phyloP scores from a whole-genome alignment of 1,284 basidiomycete species.

The Moesziomyces globuligerus region DNA sequence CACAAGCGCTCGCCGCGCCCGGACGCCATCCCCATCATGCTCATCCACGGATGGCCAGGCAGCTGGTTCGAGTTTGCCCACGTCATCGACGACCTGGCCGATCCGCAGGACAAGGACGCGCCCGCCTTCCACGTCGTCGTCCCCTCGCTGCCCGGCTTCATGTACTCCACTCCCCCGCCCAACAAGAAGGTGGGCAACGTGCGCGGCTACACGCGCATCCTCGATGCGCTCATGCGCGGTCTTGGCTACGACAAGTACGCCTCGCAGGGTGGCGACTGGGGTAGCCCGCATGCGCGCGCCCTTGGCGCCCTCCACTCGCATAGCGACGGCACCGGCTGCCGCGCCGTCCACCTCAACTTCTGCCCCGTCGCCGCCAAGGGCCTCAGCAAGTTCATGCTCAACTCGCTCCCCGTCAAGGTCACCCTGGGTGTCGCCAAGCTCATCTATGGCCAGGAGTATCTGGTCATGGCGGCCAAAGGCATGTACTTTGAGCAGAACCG shows the following conservation, averaged over 20 bases:
- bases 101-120: constrained; percentile 27
- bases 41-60: constrained; percentile 62
- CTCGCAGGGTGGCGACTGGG: constrained; percentile 62
- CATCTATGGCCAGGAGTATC: constrained; percentile 39
- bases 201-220: constrained; percentile 46
- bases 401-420: constrained; percentile 25
- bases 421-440: constrained; percentile 40
- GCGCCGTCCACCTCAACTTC: constrained; percentile 61
- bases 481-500: constrained; percentile 37
- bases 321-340: constrained; percentile 49
- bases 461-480: constrained; percentile 32
- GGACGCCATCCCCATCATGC: constrained; percentile 60
- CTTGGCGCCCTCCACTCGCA: constrained; percentile 42
- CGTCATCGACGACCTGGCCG: constrained; percentile 42
- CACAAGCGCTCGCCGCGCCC: constrained; percentile 35
- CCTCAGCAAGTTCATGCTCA: constrained; percentile 41
- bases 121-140: constrained; percentile 63
- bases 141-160: constrained; percentile 58
- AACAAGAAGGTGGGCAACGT: constrained; percentile 40
- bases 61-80: constrained; percentile 52
- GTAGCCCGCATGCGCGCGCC: constrained; percentile 47
- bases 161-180: constrained; percentile 51
- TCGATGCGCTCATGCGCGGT: constrained; percentile 57
- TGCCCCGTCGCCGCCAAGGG: constrained; percentile 49
- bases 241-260: constrained; percentile 53